Evolutionary conservation across 202 grass and related monocot genomes (phyloP).

Genomic region (Bolboschoenoplectus hybrid): DNA sequence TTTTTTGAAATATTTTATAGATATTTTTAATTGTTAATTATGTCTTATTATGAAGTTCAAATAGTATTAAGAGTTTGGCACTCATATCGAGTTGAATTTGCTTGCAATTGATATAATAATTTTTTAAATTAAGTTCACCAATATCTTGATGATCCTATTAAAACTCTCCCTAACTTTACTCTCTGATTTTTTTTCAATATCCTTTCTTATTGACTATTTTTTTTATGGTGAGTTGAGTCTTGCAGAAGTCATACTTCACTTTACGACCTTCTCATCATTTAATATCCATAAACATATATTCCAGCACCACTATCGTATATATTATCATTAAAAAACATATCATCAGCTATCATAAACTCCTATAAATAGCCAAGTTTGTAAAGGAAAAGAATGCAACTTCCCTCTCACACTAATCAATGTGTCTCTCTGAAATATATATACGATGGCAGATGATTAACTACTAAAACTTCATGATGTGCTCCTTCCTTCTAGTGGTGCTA

Average conservation of each 20-base stretch:
- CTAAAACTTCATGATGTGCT: not conserved
- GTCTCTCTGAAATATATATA: not conserved
- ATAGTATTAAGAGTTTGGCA: too few species aligned
- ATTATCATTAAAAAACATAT: not conserved
- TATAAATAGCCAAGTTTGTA: not conserved
- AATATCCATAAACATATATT: not conserved
- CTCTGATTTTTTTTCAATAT: not conserved
- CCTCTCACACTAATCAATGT: not conserved
- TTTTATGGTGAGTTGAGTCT: not conserved
- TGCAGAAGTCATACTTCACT: not conserved
- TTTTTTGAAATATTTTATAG: too few species aligned
- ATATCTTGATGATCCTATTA: not conserved
- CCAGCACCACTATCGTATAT: not conserved
- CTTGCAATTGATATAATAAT: not conserved
- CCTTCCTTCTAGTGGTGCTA: conserved; percentile 14
- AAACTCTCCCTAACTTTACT: too few species aligned
- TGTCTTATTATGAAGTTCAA: too few species aligned
- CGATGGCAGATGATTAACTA: not conserved
- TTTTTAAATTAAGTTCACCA: not conserved
- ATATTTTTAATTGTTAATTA: too few species aligned
- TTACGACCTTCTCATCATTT: not conserved
- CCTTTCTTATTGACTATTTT: not conserved
- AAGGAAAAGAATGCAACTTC: not conserved
- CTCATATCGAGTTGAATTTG: not conserved
- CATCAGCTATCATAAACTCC: not conserved